Evolutionary conservation across 495 filamentous ascomycete species (phyloP), one percentile per base, ranked within the genome.

Genomic region (Diplogelasinospora grovesii): DNA sequence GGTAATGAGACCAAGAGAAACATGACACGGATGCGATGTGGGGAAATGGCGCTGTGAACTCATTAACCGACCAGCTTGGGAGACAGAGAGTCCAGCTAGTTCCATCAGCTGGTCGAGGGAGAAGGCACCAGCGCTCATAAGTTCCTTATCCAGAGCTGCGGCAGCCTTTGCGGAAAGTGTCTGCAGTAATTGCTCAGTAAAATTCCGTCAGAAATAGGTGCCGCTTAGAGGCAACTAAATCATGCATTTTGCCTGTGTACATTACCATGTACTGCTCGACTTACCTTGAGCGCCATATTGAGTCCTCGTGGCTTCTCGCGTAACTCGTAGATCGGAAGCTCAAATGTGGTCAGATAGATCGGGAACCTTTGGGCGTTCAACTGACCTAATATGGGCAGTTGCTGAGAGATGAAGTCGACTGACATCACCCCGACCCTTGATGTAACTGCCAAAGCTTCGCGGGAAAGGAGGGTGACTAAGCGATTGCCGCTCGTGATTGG

Each of bases 41-140:
- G 18, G 18, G 8, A 13, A 35, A 11, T 21, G 21, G n/a, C 26
- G 32, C 16, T 15, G 14, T 29, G 36, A n/a, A n/a, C n/a, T n/a
- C n/a, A n/a, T n/a, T n/a, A n/a, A 54, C 67, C 30, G 52, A 90
- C 89, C 82, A 32, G 83, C 89, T 74, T 98, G 89, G 4, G 90
- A 88, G 3, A 98, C 92, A 2, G 89, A 88, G 1, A 96, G 70
- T 0, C 92, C 92, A 22, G 92, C 92, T 2, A 98, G 68, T 57
- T 98, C 92, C 92, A 98, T 98, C 37, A 98, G 69, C 59, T 98
- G 92, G 61, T 97, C 92, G 27, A 98, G 73, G 3, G 88, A 94
- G 68, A 89, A 98, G 15, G 83, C 92, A 3, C 93, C 89, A 14
- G 78, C 71, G 59, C 79, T 84, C 92, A 97, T 97, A 28, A 98